These are phyloP conservation scores for Entomortierella chlamydospora DNA, from an alignment of 192 early-diverging fungal genomes.

Conservation along the genomic window DNA sequence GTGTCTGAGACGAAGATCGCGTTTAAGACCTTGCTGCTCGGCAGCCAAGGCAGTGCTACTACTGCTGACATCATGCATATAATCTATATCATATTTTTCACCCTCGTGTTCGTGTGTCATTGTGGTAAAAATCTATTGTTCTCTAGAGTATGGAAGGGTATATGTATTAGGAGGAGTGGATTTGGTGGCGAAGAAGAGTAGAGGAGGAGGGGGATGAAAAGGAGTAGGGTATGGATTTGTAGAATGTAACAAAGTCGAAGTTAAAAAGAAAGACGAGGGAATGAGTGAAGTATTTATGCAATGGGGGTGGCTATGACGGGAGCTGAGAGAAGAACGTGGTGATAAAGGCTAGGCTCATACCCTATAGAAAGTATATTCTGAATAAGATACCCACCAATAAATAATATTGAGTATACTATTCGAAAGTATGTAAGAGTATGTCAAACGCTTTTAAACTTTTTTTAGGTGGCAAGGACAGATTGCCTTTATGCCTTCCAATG, in stretches of 20 bases:
- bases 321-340: neutral
- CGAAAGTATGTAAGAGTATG: too few relatives aligned
- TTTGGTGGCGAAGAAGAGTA: neutral
- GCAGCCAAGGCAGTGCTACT: slow-evolving; percentile 20
- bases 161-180: neutral
- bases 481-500: too few relatives aligned
- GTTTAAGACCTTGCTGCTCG: slow-evolving; percentile 60
- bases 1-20: slow-evolving; percentile 67
- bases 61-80: slow-evolving; percentile 27
- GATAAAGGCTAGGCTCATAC: neutral
- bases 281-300: neutral
- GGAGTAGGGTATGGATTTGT: slow-evolving; percentile 29
- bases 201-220: neutral
- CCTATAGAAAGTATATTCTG: too few relatives aligned
- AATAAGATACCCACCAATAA: too few relatives aligned
- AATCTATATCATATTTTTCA: slow-evolving; percentile 35
- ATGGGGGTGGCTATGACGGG: neutral
- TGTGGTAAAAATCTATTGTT: slow-evolving; percentile 1
- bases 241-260: slow-evolving; percentile 32
- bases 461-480: too few relatives aligned
- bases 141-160: neutral
- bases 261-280: slow-evolving; percentile 2
- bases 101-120: slow-evolving; percentile 5
- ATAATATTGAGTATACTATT: too few relatives aligned
- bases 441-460: too few relatives aligned